Evolutionary conservation across 257 asterid genomes (phyloP).

Genomic region (Solanum piurae): DNA sequence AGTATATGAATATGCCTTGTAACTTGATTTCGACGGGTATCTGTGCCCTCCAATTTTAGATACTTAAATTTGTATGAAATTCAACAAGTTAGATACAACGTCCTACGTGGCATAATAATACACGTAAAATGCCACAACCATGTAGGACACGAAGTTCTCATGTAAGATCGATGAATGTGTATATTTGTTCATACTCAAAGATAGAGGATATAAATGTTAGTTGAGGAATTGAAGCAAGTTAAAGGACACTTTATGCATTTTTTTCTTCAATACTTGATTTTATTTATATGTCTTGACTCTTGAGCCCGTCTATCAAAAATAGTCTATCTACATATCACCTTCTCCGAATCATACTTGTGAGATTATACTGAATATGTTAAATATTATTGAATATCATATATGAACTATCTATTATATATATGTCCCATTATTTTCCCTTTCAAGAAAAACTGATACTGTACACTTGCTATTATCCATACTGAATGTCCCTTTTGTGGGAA

Average conservation of each 20-base stretch:
- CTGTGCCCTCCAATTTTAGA: background rate
- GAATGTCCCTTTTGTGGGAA: background rate
- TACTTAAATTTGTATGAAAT: too few relatives aligned
- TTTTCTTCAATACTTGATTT: background rate
- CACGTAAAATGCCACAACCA: background rate
- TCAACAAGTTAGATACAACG: too few relatives aligned
- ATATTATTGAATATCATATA: too few relatives aligned
- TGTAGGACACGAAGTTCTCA: too few relatives aligned
- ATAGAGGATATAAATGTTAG: background rate
- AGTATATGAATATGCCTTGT: background rate
- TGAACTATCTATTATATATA: background rate
- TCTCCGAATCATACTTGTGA: fast-evolving
- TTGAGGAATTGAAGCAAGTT: background rate
- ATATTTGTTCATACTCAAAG: background rate
- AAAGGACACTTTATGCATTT: background rate
- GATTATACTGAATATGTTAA: too few relatives aligned
- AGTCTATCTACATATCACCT: background rate
- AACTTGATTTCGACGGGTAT: background rate
- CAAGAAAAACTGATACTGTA: background rate
- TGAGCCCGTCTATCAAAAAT: background rate
- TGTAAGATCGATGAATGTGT: too few relatives aligned
- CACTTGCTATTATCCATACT: background rate
- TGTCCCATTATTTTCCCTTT: background rate
- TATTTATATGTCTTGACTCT: too few relatives aligned
- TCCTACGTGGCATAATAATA: too few relatives aligned